These are phyloP conservation scores for Xanthoconium stramineum DNA, from an alignment of 768 basidiomycete species.

Conservation along the genomic window DNA sequence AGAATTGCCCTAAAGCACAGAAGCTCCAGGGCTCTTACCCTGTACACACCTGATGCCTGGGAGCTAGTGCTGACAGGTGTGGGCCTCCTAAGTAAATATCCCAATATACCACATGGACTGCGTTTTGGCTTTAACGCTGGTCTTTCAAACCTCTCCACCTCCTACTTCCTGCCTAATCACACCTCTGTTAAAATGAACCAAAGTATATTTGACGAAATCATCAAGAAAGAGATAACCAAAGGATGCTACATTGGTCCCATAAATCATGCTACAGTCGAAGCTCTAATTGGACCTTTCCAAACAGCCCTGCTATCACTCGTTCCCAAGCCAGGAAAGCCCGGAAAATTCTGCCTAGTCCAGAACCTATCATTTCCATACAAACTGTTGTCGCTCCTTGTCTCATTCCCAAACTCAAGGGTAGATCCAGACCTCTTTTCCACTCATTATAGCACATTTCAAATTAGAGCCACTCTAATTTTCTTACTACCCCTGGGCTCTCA, in stretches of 20 bases:
- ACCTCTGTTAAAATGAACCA: background rate
- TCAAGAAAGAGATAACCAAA: background rate
- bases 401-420: background rate
- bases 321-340: background rate
- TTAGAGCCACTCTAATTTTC: background rate
- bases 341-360: background rate
- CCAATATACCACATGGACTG: background rate
- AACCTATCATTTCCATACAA: background rate
- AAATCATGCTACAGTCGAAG: accelerated
- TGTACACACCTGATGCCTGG: background rate
- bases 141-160: background rate
- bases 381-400: too few relatives aligned
- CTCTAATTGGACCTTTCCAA: background rate
- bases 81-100: background rate
- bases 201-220: background rate
- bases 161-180: background rate
- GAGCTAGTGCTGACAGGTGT: background rate
- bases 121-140: background rate
- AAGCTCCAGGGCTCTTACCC: background rate
- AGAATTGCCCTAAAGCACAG: background rate
- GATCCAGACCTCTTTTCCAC: background rate
- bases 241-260: background rate
- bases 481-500: background rate
- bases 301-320: background rate
- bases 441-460: background rate